These are phyloP conservation scores for Rugonectria rugulosa DNA, from an alignment of 2,329 filamentous ascomycete genomes.

Conservation along the genomic window DNA sequence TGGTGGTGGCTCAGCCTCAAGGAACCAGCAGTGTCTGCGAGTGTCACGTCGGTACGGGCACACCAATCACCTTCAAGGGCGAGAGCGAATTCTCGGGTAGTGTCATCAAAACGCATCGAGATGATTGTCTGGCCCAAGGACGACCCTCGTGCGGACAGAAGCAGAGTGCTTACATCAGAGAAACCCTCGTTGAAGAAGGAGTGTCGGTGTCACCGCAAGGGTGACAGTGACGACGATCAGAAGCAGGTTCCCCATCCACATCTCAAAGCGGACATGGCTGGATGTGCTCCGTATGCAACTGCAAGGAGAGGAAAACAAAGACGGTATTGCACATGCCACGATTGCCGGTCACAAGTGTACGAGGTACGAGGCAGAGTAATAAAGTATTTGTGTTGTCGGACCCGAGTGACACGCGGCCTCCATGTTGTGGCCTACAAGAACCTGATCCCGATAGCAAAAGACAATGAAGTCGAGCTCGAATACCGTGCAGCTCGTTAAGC, in stretches of 20 bases:
- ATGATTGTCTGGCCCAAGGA: not conserved
- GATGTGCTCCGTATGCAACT: not conserved
- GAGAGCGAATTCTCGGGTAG: slow-evolving; percentile 2
- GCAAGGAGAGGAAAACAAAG: not conserved
- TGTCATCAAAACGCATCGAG: slow-evolving; percentile 7
- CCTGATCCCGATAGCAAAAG: too few relatives aligned
- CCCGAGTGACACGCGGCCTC: slow-evolving; percentile 2
- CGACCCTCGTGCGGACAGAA: not conserved
- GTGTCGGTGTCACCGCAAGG: slow-evolving; percentile 18
- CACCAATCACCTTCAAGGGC: not conserved
- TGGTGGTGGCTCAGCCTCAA: slow-evolving; percentile 17
- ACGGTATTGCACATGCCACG: not conserved
- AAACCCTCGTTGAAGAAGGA: slow-evolving; percentile 2
- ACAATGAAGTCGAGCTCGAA: too few relatives aligned
- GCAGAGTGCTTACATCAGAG: slow-evolving; percentile 28
- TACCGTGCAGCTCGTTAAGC: slow-evolving; percentile 3
- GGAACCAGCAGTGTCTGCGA: not conserved
- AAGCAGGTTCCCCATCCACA: slow-evolving; percentile 6
- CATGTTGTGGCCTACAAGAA: slow-evolving; percentile 5
- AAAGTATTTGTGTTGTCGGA: not conserved
- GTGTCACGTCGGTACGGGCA: slow-evolving; percentile 8
- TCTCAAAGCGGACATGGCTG: not conserved
- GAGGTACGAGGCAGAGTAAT: not conserved
- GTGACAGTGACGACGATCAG: slow-evolving; percentile 16
- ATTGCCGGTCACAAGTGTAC: not conserved